These are phyloP conservation scores for Candida ovalis DNA, from an alignment of 805 yeast genomes.

Conservation along the genomic window DNA sequence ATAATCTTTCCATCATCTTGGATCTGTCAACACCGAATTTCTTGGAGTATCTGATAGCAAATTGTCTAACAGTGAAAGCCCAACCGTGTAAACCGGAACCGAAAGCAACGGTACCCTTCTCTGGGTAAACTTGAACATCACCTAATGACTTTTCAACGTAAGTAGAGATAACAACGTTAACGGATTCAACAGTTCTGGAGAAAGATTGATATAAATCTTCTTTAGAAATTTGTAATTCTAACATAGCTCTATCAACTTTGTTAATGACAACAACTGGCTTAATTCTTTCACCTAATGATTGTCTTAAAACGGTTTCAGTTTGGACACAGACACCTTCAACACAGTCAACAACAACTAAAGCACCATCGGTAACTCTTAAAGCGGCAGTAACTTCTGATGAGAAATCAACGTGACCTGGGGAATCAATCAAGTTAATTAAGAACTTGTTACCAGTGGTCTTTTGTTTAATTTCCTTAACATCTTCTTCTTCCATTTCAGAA, in stretches of 20 bases:
- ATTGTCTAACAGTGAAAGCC: constrained; percentile 99
- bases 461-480: constrained; percentile 86
- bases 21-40: constrained; percentile 98
- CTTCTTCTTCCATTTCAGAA: constrained; percentile 84
- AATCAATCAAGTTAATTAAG: constrained; percentile 97
- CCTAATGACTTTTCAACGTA: constrained; percentile 88
- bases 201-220: constrained; percentile 98
- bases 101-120: constrained; percentile 97
- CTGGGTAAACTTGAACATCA: constrained; percentile 98
- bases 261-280: constrained; percentile 98
- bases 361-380: constrained; percentile 99
- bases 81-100: constrained; percentile 99
- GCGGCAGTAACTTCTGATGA: constrained; percentile 99
- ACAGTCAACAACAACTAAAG: constrained; percentile 98
- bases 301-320: constrained; percentile 99
- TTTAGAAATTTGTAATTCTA: constrained; percentile 97
- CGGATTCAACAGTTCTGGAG: constrained; percentile 98
- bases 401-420: constrained; percentile 99
- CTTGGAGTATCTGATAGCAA: constrained; percentile 96
- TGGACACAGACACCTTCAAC: constrained; percentile 99
- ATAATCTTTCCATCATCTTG: constrained; percentile 98
- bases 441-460: constrained; percentile 89
- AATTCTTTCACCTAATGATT: constrained; percentile 98
- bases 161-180: constrained; percentile 95
- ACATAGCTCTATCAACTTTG: constrained; percentile 99